Conservation (phyloP, 2,329 filamentous ascomycete genomes). For the Tolypocladium endophyticum region DNA sequence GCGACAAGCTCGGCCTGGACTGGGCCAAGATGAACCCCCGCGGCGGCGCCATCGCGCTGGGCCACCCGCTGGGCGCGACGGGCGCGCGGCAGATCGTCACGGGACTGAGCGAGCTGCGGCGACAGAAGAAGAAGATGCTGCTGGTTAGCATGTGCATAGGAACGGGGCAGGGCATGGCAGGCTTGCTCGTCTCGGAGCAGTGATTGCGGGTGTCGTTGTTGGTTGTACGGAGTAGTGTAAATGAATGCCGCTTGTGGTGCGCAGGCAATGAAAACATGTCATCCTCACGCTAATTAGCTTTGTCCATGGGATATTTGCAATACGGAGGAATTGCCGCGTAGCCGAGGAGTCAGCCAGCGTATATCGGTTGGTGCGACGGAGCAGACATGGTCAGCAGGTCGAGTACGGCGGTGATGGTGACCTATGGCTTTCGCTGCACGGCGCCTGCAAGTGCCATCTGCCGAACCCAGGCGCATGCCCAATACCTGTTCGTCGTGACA, state of each 20-base stretch:
- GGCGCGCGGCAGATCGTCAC: slow-evolving; percentile 79
- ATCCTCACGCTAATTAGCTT: neutral
- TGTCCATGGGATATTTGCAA: neutral
- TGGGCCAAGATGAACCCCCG: slow-evolving; percentile 70
- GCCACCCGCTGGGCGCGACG: slow-evolving; percentile 72
- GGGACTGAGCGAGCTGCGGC: slow-evolving; percentile 72
- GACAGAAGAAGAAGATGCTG: slow-evolving; percentile 81
- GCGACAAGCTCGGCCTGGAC: slow-evolving; percentile 60
- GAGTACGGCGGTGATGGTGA: neutral
- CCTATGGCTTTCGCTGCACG: neutral
- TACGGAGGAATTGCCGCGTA: neutral
- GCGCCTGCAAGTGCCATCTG: neutral
- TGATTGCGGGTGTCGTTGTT: neutral
- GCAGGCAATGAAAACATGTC: neutral
- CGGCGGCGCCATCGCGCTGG: slow-evolving; percentile 73
- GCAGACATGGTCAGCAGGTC: neutral
- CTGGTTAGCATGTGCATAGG: slow-evolving; percentile 85
- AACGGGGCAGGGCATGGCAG: slow-evolving; percentile 60
- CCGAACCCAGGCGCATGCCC: neutral
- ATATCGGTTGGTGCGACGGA: neutral
- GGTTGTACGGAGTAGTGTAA: neutral
- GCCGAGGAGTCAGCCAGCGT: neutral
- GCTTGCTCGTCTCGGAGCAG: slow-evolving; percentile 51
- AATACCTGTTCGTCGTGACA: neutral
- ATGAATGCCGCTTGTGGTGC: neutral